Base-by-base conservation (phyloP, 176 grass and related monocot species). In the Eragrostis nindensis region DNA sequence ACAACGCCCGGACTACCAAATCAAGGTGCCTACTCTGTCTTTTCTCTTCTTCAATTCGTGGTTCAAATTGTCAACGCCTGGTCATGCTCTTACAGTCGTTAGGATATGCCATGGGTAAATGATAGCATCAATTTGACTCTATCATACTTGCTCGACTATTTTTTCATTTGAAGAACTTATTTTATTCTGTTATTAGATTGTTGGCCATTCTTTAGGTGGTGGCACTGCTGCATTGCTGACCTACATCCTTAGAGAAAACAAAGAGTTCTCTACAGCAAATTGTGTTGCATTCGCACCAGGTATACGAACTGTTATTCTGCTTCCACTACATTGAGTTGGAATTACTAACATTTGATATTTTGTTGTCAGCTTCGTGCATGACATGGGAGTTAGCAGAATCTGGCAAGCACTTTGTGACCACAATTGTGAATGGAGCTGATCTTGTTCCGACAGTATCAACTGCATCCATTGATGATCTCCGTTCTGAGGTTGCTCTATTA, bases 331-430 rank as follows among this genome's bases (percentile, higher is more conserved):
- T 73, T 29, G 21, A 39, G 22, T 66, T 78, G 45, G 61, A 80
- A 66, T 52, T 79, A 79, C 25, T 86, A 71, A 87, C 55, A 81
- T 59, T 80, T 76, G 8, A 70, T 47, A 74, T 60, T 74, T 81
- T 27, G 7, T 81, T 86, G 36, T 41, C 84, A 98, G 96, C 96
- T 91, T 94, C 90, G 59, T 98, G 96, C 78, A 98, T 98, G 92
- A 98, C 96, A 62, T 98, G 96, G 92, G 96, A 95, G 49, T 83
- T 98, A 75, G 96, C 96, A 70, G 96, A 98, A 87, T 98, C 96
- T 25, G 96, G 96, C 75, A 98, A 98, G 63, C 92, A 95, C 56
- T 98, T 98, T 83, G 90, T 98, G 68, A 91, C 84, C 4, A 86
- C 90, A 18, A 88, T 98, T 73, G 74, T 98, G 17, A 98, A 98